Conservation (phyloP, 2,329 filamentous ascomycete species). For the Trichoderma sp. region DNA sequence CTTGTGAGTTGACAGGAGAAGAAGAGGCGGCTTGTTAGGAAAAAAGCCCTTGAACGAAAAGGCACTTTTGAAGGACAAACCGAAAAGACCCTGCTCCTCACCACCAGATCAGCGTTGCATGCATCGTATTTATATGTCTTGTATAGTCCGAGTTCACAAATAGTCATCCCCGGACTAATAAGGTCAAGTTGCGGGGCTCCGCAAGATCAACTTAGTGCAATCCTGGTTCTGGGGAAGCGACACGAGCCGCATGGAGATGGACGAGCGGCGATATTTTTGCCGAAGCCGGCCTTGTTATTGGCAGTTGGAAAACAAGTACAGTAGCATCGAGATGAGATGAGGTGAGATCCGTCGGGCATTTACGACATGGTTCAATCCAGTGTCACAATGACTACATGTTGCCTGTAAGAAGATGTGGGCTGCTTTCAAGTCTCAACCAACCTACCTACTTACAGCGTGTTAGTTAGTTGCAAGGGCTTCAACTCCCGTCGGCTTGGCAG, state of each 20-base stretch:
- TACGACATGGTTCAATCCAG: neutral
- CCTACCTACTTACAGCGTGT: neutral
- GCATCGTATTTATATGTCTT: conserved; percentile 15
- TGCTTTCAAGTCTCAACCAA: neutral
- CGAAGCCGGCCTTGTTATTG: neutral
- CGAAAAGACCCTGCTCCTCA: neutral
- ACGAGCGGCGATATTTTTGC: neutral
- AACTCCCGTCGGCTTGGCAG: neutral
- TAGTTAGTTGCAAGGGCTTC: neutral
- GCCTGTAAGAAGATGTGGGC: neutral
- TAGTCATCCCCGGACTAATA: conserved; percentile 5
- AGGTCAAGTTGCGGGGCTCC: conserved; percentile 16
- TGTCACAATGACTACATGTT: neutral
- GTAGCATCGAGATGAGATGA: neutral
- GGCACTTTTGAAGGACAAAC: neutral
- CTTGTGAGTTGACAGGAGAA: neutral
- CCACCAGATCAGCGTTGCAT: neutral
- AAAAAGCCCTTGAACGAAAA: neutral
- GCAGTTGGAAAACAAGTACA: neutral
- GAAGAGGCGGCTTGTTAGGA: neutral
- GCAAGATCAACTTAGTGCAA: conserved; percentile 1
- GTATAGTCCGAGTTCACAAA: neutral
- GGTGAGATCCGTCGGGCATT: conserved; percentile 11
- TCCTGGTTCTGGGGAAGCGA: conserved; percentile 9
- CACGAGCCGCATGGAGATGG: neutral